Percentiles rank a stretch among this genome's conserved stretches.
Evolutionary conservation across 176 grass and related monocot species (phyloP).

Genomic region (Oryza longistaminata): DNA sequence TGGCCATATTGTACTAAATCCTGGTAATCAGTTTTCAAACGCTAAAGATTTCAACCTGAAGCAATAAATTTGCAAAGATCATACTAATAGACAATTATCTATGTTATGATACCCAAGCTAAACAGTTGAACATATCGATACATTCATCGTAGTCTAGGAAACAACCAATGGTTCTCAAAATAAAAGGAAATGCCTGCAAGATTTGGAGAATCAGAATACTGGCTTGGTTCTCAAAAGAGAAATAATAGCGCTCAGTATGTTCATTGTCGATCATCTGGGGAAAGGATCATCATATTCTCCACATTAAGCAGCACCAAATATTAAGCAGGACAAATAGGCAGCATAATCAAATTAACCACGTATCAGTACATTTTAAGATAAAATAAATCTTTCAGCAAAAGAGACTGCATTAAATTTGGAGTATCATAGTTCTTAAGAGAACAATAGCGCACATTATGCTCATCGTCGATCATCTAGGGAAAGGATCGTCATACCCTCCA

Average conservation of each 20-base stretch:
- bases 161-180: not conserved
- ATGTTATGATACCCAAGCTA: not conserved
- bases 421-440: slow-evolving; percentile 30
- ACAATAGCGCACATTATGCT: not conserved
- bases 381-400: too few relatives aligned
- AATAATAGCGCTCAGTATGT: slow-evolving; percentile 50
- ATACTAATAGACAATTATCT: not conserved
- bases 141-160: not conserved
- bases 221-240: slow-evolving; percentile 53
- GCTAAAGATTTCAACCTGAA: not conserved
- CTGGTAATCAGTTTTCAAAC: slow-evolving; percentile 40
- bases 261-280: slow-evolving; percentile 56
- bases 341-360: too few relatives aligned
- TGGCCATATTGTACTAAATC: not conserved
- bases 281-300: slow-evolving; percentile 55
- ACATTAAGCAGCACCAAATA: not conserved
- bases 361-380: too few relatives aligned
- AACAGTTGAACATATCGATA: too few relatives aligned
- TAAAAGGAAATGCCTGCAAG: not conserved
- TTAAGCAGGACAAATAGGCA: too few relatives aligned
- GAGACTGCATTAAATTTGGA: not conserved
- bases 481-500: slow-evolving; percentile 18
- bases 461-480: slow-evolving; percentile 31
- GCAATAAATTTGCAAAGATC: not conserved
- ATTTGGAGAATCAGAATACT: slow-evolving; percentile 43